Percentiles rank a stretch among this genome's conserved stretches.
phyloP scores from a whole-genome alignment of 1,284 basidiomycete species.

The Leccinum ambiguum region DNA sequence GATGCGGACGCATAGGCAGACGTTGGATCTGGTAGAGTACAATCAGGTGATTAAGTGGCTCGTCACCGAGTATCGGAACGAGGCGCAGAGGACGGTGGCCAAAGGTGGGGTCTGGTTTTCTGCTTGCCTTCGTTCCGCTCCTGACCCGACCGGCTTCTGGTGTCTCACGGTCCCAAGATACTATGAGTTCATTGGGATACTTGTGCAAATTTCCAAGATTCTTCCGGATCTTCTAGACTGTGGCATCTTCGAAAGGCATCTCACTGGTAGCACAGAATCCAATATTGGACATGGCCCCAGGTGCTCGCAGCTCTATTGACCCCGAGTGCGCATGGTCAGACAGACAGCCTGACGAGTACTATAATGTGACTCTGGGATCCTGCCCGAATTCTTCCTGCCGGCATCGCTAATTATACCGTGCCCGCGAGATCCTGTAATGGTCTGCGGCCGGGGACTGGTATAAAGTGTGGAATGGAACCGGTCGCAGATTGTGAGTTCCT shows the following conservation, averaged over 20 bases:
- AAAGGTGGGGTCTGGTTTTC: no score
- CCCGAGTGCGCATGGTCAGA: not conserved
- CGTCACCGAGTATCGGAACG: no score
- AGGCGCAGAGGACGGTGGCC: no score
- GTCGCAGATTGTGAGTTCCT: not conserved
- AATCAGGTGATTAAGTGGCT: no score
- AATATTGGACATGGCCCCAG: not conserved
- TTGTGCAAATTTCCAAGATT: not conserved
- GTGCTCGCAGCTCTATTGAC: not conserved
- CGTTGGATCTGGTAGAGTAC: no score
- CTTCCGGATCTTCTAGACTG: not conserved
- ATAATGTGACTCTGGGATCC: conserved; percentile 14
- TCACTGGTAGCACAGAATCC: not conserved
- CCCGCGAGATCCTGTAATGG: conserved; percentile 1
- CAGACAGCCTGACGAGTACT: conserved; percentile 3
- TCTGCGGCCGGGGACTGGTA: not conserved
- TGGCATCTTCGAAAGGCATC: not conserved
- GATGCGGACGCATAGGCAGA: no score
- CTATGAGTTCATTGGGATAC: conserved; percentile 6
- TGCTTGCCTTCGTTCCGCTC: no score
- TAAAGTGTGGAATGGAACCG: not conserved
- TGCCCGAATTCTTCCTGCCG: not conserved
- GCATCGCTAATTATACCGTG: conserved; percentile 14
- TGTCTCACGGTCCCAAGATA: conserved; percentile 3
- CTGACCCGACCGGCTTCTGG: no score